phyloP scores from a whole-genome alignment of 1,139 yeast genomes.

The Yamadazyma taylorii region DNA sequence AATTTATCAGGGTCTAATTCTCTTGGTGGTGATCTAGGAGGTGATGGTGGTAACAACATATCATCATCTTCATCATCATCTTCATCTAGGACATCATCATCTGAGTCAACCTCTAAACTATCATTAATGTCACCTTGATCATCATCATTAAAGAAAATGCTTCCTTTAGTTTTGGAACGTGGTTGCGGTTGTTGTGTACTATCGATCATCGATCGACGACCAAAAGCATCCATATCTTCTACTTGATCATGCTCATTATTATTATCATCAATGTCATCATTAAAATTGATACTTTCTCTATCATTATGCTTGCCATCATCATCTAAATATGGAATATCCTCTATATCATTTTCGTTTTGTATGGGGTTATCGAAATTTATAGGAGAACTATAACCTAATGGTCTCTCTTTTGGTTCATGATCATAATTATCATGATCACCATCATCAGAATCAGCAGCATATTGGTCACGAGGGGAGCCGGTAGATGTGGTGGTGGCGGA shows the following conservation, averaged over 20 bases:
- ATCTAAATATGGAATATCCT: background rate
- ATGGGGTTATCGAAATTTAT: background rate
- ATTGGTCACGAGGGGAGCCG: no score
- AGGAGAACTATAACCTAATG: background rate
- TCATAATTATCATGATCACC: background rate
- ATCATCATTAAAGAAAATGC: conserved; percentile 13
- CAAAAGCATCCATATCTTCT: conserved; percentile 1
- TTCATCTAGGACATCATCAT: conserved; percentile 11
- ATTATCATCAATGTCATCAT: background rate
- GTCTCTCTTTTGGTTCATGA: conserved; percentile 3
- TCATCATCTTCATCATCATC: conserved; percentile 22
- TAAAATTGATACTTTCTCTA: conserved; percentile 2
- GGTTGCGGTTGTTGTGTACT: background rate
- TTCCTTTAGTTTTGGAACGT: conserved; percentile 5
- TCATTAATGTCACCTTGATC: conserved; percentile 10
- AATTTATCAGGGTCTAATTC: conserved; percentile 83
- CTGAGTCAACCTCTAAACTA: conserved; percentile 13
- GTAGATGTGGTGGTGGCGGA: no score
- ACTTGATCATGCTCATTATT: conserved; percentile 3
- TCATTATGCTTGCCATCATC: conserved; percentile 2
- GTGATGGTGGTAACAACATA: conserved; percentile 50
- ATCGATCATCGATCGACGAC: conserved; percentile 1
- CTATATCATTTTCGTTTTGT: background rate
- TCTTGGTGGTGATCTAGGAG: conserved; percentile 79
- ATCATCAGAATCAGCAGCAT: no score